phyloP scores from a whole-genome alignment of 2,329 filamentous ascomycete species.

The Phoma sp. region DNA sequence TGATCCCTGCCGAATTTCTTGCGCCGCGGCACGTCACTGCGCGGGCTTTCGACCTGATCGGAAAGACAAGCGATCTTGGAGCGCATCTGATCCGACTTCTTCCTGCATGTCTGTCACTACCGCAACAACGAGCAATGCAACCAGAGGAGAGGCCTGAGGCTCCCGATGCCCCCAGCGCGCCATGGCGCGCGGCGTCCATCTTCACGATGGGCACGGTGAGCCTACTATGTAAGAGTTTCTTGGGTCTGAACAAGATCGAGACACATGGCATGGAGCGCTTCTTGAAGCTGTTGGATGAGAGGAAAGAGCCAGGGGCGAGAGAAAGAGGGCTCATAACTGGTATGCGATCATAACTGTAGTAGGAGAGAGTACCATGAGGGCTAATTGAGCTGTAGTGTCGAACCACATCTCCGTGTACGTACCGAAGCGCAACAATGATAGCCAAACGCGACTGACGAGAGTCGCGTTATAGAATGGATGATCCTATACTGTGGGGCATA shows the following conservation, averaged over 20 bases:
- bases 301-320: conserved; percentile 70
- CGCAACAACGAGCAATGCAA: conserved; percentile 45
- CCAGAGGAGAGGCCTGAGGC: conserved; percentile 47
- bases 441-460: conserved; percentile 23
- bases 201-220: conserved; percentile 77
- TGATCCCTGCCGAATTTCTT: conserved; percentile 27
- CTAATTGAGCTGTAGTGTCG: conserved; percentile 65
- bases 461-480: conserved; percentile 73
- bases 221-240: conserved; percentile 74
- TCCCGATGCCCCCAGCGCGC: conserved; percentile 63
- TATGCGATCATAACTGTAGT: conserved; percentile 49
- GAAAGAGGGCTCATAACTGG: conserved; percentile 84
- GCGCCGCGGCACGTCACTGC: conserved; percentile 18
- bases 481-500: conserved; percentile 92
- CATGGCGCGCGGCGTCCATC: conserved; percentile 78
- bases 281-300: conserved; percentile 75
- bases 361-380: conserved; percentile 3
- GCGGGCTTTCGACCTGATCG: conserved; percentile 1
- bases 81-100: neutral
- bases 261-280: conserved; percentile 79
- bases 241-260: conserved; percentile 78
- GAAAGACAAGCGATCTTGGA: conserved; percentile 9
- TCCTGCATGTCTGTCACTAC: conserved; percentile 26
- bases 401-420: conserved; percentile 91
- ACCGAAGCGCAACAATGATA: conserved; percentile 22